These are phyloP conservation scores for Chenopodium berlandieri DNA, from an alignment of 148 eudicot genomes.

Conservation along the genomic window DNA sequence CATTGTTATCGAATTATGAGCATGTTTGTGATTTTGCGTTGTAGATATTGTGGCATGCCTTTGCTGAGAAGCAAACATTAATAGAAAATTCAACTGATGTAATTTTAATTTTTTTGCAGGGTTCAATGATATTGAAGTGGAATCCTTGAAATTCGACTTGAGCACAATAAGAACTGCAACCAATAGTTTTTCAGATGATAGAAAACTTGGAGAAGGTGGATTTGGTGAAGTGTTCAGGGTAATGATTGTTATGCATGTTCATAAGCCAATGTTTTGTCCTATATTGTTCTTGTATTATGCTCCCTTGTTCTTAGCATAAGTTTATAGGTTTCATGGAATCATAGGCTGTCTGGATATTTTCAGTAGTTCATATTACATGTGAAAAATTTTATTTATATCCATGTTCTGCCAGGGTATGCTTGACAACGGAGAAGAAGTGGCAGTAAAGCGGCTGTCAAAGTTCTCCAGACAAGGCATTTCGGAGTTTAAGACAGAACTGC, in stretches of 20 bases:
- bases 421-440: slow-evolving; percentile 27
- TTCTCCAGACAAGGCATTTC: slow-evolving; percentile 28
- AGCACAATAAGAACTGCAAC: slow-evolving; percentile 29
- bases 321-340: background rate
- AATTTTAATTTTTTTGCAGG: slow-evolving; percentile 14
- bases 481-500: slow-evolving; percentile 36
- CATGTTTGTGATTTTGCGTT: slow-evolving; percentile 5
- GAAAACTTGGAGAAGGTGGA: slow-evolving; percentile 42
- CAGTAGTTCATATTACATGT: background rate
- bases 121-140: slow-evolving; percentile 31
- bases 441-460: slow-evolving; percentile 33
- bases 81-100: background rate
- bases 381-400: background rate
- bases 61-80: background rate
- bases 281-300: background rate
- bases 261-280: background rate
- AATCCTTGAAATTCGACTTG: slow-evolving; percentile 32
- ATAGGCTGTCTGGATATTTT: background rate
- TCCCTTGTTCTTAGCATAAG: background rate
- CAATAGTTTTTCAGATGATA: slow-evolving; percentile 28
- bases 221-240: slow-evolving; percentile 42
- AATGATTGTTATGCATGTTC: slow-evolving; percentile 4
- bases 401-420: slow-evolving; percentile 21
- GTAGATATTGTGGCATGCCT: background rate
- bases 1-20: no score